phyloP scores from a whole-genome alignment of 2,329 filamentous ascomycete genomes.

The Pseudogymnoascus sp. region DNA sequence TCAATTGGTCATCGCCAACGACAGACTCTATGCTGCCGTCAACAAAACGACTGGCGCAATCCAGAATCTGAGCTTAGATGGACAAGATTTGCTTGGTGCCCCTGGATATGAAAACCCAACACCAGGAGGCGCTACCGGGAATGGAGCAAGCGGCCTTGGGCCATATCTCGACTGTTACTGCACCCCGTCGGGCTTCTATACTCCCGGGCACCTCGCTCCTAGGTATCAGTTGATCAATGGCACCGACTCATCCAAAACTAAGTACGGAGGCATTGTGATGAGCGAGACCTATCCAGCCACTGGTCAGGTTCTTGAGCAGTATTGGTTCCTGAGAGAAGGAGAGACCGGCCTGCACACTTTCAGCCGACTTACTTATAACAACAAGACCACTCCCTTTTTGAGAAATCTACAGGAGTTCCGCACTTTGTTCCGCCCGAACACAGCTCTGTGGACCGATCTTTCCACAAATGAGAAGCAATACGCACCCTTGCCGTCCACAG shows the following conservation, averaged over 20 bases:
- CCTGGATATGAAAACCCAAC: slow-evolving; percentile 19
- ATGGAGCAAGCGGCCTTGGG: slow-evolving; percentile 44
- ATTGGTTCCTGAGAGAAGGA: slow-evolving; percentile 57
- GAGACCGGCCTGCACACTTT: slow-evolving; percentile 60
- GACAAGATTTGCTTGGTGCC: slow-evolving; percentile 48
- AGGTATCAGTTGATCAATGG: slow-evolving; percentile 47
- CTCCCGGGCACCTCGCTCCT: slow-evolving; percentile 45
- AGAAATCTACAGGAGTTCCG: slow-evolving; percentile 56
- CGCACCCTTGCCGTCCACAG: slow-evolving; percentile 45
- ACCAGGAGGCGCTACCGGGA: slow-evolving; percentile 23
- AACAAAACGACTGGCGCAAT: slow-evolving; percentile 39
- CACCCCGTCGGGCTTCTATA: slow-evolving; percentile 52
- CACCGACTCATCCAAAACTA: slow-evolving; percentile 42
- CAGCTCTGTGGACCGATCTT: slow-evolving; percentile 55
- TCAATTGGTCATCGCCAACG: slow-evolving; percentile 38
- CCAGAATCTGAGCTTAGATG: slow-evolving; percentile 39
- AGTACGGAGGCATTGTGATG: slow-evolving; percentile 54
- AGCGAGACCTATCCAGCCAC: slow-evolving; percentile 52
- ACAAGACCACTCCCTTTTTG: slow-evolving; percentile 49
- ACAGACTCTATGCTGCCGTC: slow-evolving; percentile 39
- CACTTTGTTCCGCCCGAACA: slow-evolving; percentile 55
- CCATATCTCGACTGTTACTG: slow-evolving; percentile 61
- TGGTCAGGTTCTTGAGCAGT: slow-evolving; percentile 55
- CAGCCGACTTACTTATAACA: slow-evolving; percentile 53
- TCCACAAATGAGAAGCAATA: slow-evolving; percentile 50